Evolutionary conservation across 192 early-diverging fungal genomes (phyloP).

Genomic region (Rhizophlyctis rosea): DNA sequence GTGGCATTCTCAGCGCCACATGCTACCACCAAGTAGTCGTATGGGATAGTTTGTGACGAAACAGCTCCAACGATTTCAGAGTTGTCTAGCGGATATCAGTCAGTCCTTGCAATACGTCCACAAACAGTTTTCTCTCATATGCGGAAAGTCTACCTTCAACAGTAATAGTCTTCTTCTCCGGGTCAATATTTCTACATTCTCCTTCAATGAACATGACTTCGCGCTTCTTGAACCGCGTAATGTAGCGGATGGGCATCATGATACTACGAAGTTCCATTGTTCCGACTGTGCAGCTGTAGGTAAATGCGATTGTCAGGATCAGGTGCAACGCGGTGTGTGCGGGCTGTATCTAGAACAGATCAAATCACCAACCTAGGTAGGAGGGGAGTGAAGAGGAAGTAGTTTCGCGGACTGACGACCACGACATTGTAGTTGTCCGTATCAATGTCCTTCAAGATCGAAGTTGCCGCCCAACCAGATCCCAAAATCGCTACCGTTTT

Average conservation of each 20-base stretch:
- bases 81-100: conserved; percentile 45
- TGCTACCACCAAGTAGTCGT: conserved; percentile 78
- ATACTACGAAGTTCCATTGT: conserved; percentile 83
- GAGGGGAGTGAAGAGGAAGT: conserved; percentile 72
- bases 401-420: conserved; percentile 61
- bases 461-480: conserved; percentile 42
- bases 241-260: conserved; percentile 82
- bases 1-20: conserved; percentile 59
- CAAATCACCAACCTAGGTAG: conserved; percentile 34
- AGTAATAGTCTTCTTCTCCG: conserved; percentile 71
- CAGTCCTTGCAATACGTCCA: conserved; percentile 12
- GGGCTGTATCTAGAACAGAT: not conserved
- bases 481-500: conserved; percentile 48
- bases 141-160: conserved; percentile 56
- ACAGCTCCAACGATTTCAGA: conserved; percentile 66
- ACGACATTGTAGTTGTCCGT: conserved; percentile 55
- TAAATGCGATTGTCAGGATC: conserved; percentile 58
- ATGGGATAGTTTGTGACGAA: conserved; percentile 55
- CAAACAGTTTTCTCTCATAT: no score
- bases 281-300: conserved; percentile 78
- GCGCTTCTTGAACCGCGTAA: conserved; percentile 83
- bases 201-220: conserved; percentile 86
- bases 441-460: conserved; percentile 31
- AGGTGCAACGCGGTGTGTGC: not conserved
- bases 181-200: conserved; percentile 86